phyloP scores from a whole-genome alignment of 768 basidiomycete species.

The Leucocoprinus sp. region DNA sequence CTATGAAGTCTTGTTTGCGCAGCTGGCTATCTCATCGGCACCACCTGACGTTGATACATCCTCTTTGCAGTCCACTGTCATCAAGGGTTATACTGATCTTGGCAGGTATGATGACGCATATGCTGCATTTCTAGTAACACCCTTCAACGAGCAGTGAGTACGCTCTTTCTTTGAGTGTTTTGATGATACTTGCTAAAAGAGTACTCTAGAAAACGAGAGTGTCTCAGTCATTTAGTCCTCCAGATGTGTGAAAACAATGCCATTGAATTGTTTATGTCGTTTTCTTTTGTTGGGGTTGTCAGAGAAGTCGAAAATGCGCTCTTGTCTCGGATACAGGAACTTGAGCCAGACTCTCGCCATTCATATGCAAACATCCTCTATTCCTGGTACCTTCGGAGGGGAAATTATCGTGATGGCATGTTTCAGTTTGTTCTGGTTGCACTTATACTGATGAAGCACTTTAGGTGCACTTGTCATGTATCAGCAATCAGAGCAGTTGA shows the following conservation, averaged over 20 bases:
- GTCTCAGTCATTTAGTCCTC: slow-evolving; percentile 74
- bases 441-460: slow-evolving; percentile 11
- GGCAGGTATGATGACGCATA: slow-evolving; percentile 86
- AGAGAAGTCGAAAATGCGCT: slow-evolving; percentile 85
- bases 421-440: slow-evolving; percentile 13
- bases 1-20: slow-evolving; percentile 67
- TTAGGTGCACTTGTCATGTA: slow-evolving; percentile 91
- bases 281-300: slow-evolving; percentile 79
- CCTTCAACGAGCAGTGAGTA: slow-evolving; percentile 74
- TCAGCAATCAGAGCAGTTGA: slow-evolving; percentile 77
- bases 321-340: slow-evolving; percentile 89
- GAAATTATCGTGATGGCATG: slow-evolving; percentile 88
- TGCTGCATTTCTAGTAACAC: slow-evolving; percentile 61
- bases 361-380: slow-evolving; percentile 90
- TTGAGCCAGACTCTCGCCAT: slow-evolving; percentile 78
- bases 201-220: slow-evolving; percentile 64
- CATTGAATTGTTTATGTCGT: slow-evolving; percentile 66
- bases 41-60: slow-evolving; percentile 44
- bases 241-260: slow-evolving; percentile 90
- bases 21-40: slow-evolving; percentile 71
- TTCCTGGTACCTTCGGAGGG: slow-evolving; percentile 82
- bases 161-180: slow-evolving; percentile 6
- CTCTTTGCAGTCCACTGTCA: slow-evolving; percentile 74
- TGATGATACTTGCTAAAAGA: slow-evolving; percentile 7
- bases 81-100: slow-evolving; percentile 66